A percentile compares a stretch with the other conserved stretches of the same genome.
These are phyloP conservation scores for Croton laevigatus DNA, from an alignment of 441 rosid genomes.

Conservation along the genomic window DNA sequence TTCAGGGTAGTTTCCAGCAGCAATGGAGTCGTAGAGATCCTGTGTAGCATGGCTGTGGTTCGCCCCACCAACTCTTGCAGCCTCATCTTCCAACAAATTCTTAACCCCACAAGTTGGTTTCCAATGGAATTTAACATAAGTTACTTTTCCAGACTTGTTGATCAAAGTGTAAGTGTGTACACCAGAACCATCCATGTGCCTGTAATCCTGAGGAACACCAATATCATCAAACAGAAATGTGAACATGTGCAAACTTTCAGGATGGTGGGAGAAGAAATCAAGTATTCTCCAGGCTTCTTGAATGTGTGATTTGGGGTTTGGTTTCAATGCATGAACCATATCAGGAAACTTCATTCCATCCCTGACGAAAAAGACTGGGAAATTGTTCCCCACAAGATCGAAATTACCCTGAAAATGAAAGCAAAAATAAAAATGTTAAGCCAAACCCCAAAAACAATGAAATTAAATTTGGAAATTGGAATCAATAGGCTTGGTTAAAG, in stretches of 20 bases:
- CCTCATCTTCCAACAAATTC: constrained; percentile 81
- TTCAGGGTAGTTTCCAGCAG: constrained; percentile 85
- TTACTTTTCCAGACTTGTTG: constrained; percentile 78
- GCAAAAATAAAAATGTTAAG: not conserved
- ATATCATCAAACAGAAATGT: constrained; percentile 82
- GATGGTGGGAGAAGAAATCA: constrained; percentile 92
- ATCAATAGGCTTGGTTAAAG: too few relatives aligned
- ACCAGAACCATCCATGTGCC: constrained; percentile 95
- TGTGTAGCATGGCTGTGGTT: constrained; percentile 97
- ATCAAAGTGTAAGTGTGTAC: constrained; percentile 80
- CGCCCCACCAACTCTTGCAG: constrained; percentile 82
- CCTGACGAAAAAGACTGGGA: constrained; percentile 87
- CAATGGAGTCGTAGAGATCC: constrained; percentile 88
- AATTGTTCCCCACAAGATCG: constrained; percentile 95
- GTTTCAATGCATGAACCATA: constrained; percentile 86
- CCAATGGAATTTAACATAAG: constrained; percentile 93
- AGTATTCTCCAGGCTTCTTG: constrained; percentile 93
- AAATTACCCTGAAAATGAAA: constrained; percentile 67
- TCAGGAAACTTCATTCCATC: constrained; percentile 98
- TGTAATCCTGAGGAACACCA: constrained; percentile 90
- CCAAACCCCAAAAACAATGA: not conserved
- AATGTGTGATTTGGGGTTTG: constrained; percentile 90
- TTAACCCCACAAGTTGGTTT: constrained; percentile 86
- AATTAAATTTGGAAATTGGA: not conserved
- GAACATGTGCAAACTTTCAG: constrained; percentile 92